Percentiles rank a stretch among this genome's conserved stretches.
Conservation (phyloP, 352 stramenopile species). For the Phytophthora vignae region DNA sequence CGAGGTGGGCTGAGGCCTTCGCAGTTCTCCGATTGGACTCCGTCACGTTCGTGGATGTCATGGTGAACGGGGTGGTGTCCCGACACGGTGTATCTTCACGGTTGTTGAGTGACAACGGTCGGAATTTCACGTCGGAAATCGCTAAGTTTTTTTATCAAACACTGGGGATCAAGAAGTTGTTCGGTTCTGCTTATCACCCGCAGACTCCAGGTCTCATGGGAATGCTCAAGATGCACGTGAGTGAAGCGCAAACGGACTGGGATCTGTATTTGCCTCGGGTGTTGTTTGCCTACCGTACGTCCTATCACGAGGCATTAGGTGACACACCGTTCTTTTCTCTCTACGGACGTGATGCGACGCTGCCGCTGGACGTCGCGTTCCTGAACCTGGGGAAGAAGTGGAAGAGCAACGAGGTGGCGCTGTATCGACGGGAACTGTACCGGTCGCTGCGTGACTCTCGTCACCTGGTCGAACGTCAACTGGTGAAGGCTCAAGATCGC, state of each 20-base stretch:
- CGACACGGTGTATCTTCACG: constrained; percentile 3
- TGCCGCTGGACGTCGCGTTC: constrained; percentile 16
- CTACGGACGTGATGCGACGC: constrained; percentile 2
- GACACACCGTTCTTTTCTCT: constrained; percentile 17
- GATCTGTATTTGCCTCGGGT: too few species aligned
- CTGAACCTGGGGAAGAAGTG: constrained; percentile 12
- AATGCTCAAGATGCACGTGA: too few species aligned
- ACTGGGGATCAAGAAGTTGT: constrained; percentile 11
- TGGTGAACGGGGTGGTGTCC: constrained; percentile 1
- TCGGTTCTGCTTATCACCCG: neutral
- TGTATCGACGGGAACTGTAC: too few species aligned
- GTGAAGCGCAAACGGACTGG: too few species aligned
- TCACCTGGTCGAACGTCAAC: too few species aligned
- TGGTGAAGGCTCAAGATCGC: neutral
- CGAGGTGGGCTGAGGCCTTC: neutral
- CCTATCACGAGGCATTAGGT: constrained; percentile 9
- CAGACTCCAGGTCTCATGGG: neutral
- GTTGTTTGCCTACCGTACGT: neutral
- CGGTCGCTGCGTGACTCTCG: too few species aligned
- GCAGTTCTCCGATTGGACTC: neutral
- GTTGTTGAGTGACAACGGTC: constrained; percentile 7
- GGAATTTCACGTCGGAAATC: constrained; percentile 8
- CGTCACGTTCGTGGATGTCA: neutral
- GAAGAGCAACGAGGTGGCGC: too few species aligned
- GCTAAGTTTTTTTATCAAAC: constrained; percentile 11